Conservation (phyloP, 2,329 filamentous ascomycete species). For the Alternaria incomplexa region DNA sequence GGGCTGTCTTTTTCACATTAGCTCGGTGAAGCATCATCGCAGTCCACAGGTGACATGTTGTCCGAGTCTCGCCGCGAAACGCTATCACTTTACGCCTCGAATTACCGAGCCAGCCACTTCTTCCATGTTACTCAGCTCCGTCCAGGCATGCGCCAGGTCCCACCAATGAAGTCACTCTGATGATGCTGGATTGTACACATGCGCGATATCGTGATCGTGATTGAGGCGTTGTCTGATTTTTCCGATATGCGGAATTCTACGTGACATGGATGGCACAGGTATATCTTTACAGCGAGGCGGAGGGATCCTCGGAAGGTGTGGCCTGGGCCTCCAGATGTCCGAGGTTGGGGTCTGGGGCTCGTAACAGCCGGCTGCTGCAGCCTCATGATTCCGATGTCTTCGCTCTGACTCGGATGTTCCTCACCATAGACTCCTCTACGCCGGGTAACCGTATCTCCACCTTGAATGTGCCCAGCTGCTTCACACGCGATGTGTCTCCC, state of each 20-base stretch:
- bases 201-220: constrained; percentile 22
- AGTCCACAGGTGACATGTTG: constrained; percentile 16
- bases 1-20: constrained; percentile 18
- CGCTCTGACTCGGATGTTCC: constrained; percentile 42
- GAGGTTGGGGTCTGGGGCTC: constrained; percentile 13
- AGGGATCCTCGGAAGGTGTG: constrained; percentile 7
- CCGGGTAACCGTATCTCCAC: constrained; percentile 60
- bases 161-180: constrained; percentile 26
- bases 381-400: constrained; percentile 31
- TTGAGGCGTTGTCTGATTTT: constrained; percentile 23
- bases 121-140: constrained; percentile 4
- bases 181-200: not conserved
- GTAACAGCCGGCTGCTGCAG: not conserved
- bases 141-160: constrained; percentile 10
- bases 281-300: constrained; percentile 33
- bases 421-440: constrained; percentile 44
- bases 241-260: constrained; percentile 23
- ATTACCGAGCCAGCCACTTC: constrained; percentile 29
- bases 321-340: not conserved
- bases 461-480: constrained; percentile 60
- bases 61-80: constrained; percentile 44
- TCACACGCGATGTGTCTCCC: constrained; percentile 54
- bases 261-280: constrained; percentile 32
- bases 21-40: constrained; percentile 8
- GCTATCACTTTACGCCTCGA: constrained; percentile 24